Conservation (phyloP, 805 yeast genomes). For the Candida nemodendra region DNA sequence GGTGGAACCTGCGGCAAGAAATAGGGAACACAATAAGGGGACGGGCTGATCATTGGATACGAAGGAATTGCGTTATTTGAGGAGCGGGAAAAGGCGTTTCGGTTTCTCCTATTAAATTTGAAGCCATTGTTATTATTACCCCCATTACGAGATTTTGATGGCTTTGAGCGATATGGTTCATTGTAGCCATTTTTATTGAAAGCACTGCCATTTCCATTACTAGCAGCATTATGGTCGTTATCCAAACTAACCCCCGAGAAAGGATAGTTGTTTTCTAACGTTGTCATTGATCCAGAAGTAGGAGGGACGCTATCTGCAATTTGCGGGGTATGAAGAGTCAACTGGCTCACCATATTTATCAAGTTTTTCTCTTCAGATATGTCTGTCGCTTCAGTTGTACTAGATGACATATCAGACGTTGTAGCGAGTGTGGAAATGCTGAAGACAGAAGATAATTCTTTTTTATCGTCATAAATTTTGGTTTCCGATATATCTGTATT, state of each 20-base stretch:
- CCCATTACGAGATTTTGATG: constrained; percentile 8
- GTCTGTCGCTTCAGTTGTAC: constrained; percentile 13
- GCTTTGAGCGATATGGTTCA: constrained; percentile 6
- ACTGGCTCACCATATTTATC: constrained; percentile 6
- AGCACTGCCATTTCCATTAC: constrained; percentile 2
- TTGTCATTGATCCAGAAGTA: constrained; percentile 13
- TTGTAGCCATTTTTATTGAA: constrained; percentile 4
- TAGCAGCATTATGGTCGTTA: not conserved
- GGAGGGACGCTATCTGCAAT: constrained; percentile 11
- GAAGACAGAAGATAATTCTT: not conserved
- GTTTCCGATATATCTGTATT: not conserved
- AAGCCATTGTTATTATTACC: constrained; percentile 1
- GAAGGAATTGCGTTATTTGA: constrained; percentile 12
- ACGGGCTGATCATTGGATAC: constrained; percentile 17
- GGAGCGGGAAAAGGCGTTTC: constrained; percentile 10
- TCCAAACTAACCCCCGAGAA: constrained; percentile 3
- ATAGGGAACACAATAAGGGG: constrained; percentile 22
- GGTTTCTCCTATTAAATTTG: constrained; percentile 12
- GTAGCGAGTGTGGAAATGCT: constrained; percentile 8
- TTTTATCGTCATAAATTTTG: not conserved
- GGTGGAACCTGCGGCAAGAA: constrained; percentile 16
- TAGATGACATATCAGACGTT: constrained; percentile 9
- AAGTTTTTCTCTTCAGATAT: constrained; percentile 10
- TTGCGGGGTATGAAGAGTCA: constrained; percentile 5
- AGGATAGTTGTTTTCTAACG: constrained; percentile 8